phyloP scores from a whole-genome alignment of 2,329 filamentous ascomycete genomes.

The Furcasterigmium furcatum region DNA sequence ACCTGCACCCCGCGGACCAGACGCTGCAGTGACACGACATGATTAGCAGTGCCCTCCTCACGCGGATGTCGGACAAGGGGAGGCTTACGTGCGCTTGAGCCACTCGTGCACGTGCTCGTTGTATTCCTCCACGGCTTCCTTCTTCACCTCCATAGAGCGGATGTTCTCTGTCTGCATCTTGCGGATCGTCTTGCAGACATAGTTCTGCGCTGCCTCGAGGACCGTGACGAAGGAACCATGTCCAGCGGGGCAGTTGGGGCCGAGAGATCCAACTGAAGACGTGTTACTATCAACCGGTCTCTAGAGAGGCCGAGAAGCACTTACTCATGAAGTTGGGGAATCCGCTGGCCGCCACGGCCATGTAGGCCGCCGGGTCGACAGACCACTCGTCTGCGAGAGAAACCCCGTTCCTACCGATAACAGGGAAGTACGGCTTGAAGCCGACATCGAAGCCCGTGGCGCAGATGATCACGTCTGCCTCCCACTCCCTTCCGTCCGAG shows the following conservation, averaged over 20 bases:
- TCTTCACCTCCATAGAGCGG: slow-evolving; percentile 26
- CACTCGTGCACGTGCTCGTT: slow-evolving; percentile 4
- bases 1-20: slow-evolving; percentile 29
- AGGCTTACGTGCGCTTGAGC: slow-evolving; percentile 1
- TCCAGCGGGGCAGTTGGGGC: slow-evolving; percentile 10
- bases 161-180: slow-evolving; percentile 19
- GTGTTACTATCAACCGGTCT: not conserved
- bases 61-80: not conserved
- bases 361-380: slow-evolving; percentile 22
- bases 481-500: slow-evolving; percentile 12
- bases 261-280: slow-evolving; percentile 9
- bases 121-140: slow-evolving; percentile 22
- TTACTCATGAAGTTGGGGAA: slow-evolving; percentile 25
- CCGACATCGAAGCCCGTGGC: slow-evolving; percentile 15
- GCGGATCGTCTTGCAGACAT: slow-evolving; percentile 16
- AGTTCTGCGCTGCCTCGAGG: slow-evolving; percentile 20
- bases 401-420: slow-evolving; percentile 43
- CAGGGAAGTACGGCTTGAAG: slow-evolving; percentile 27
- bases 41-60: not conserved
- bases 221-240: slow-evolving; percentile 11
- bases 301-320: not conserved
- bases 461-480: slow-evolving; percentile 11
- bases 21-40: not conserved
- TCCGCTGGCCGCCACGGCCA: slow-evolving; percentile 21
- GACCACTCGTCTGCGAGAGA: slow-evolving; percentile 50